A percentile compares a stretch with the other conserved stretches of the same genome.
These are phyloP conservation scores for Cryptomeria japonica DNA, from an alignment of 75 land plant species.

Conservation along the genomic window DNA sequence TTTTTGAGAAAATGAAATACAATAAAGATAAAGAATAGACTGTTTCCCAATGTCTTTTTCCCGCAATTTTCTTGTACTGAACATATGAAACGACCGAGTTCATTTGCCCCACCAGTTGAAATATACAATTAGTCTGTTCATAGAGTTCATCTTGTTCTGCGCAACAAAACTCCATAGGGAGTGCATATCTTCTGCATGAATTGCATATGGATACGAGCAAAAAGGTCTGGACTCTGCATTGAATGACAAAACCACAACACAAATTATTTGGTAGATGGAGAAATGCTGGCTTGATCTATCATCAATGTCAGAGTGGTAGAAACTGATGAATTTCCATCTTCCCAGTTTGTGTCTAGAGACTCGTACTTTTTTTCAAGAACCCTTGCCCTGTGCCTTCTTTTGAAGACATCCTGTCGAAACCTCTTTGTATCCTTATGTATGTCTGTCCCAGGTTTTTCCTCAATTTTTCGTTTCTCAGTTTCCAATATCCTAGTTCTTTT, in stretches of 20 bases:
- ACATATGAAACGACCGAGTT: background rate
- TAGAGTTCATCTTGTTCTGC: background rate
- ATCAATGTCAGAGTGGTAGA: slow-evolving; percentile 8
- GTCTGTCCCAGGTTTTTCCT: slow-evolving; percentile 43
- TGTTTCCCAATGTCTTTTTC: background rate
- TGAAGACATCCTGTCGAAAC: slow-evolving; percentile 49
- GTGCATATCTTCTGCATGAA: background rate
- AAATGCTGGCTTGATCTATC: slow-evolving; percentile 2
- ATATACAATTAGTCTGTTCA: background rate
- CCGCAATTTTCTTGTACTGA: background rate
- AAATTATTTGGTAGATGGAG: background rate
- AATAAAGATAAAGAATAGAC: background rate
- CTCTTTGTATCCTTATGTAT: slow-evolving; percentile 45
- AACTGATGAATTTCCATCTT: slow-evolving; percentile 5
- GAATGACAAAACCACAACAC: background rate
- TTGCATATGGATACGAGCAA: background rate
- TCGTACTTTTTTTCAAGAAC: slow-evolving; percentile 9
- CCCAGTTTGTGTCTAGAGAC: background rate
- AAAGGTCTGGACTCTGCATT: background rate
- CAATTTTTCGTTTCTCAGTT: slow-evolving; percentile 44
- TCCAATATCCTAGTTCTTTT: slow-evolving; percentile 52
- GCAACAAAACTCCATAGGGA: background rate
- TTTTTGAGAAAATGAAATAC: background rate
- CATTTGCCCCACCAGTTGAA: background rate
- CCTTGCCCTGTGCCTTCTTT: slow-evolving; percentile 40